Base-by-base conservation (phyloP, 1,284 basidiomycete genomes). In the Phellopilus nigrolimitatus region DNA sequence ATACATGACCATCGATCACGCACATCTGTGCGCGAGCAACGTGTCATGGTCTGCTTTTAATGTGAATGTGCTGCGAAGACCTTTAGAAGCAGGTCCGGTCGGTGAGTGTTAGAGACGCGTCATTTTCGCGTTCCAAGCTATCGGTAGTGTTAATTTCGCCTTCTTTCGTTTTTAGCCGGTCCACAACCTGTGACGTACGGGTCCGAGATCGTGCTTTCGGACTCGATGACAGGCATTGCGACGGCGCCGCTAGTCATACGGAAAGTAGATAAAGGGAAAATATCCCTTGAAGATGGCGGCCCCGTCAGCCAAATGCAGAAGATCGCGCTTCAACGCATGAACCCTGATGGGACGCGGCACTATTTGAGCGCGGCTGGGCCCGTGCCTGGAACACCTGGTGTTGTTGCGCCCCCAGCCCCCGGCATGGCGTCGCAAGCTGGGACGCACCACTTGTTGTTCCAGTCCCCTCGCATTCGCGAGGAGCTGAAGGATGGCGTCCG, bases 231-330 rank as follows among this genome's bases (percentile, higher is more conserved):
- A 3, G 91, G 92, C 8, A 86, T 88, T 45, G 81, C 85, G 3
- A 93, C 90, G 1, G 86, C 91, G n/a, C 86, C 90, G 1, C 75
- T 97, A 31, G 75, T 92, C 56, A 88, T 97, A 47, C 88, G 92
- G 57, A 95, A 95, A 66, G 91, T 97, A 12, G 94, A 95, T 65
- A 93, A 93, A 64, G 90, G 91, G 25, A 78, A 86, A 53, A 89
- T 91, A 43, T 83, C 84, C 7, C 71, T 78, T 21, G 88, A 89
- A 57, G 88, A 91, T 66, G 89, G 87, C 17, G 91, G 91, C 1
- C 93, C 93, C 19, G 90, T 97, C 51, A 94, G 91, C 61, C 94
- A 97, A 66, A 90, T 97, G 82, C 94, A 97, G 70, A 93, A 95
- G 69, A 88, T 97, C 54, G 94, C 92, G 0, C 72, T 97, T 41